Conservation (phyloP, 1,284 basidiomycete genomes). For the Austroboletus novae-zelandiae region DNA sequence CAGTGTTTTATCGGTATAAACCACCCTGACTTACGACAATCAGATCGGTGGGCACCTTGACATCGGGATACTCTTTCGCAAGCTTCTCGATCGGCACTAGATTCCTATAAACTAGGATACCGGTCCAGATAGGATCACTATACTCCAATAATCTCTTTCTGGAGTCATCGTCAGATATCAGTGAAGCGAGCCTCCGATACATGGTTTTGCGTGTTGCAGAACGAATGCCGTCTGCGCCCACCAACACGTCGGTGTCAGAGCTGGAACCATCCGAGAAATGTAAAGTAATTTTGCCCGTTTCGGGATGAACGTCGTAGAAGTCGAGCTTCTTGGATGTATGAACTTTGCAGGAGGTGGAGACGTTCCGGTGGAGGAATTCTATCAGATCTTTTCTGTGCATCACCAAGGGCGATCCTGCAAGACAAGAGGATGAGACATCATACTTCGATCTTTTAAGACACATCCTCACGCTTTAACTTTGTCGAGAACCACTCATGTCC, state of each 20-base stretch:
- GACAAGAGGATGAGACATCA: background rate
- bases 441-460: background rate
- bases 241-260: constrained; percentile 32
- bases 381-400: constrained; percentile 36
- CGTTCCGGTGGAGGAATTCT: constrained; percentile 26
- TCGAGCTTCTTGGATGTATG: constrained; percentile 32
- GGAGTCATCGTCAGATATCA: background rate
- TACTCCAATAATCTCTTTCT: constrained; percentile 11
- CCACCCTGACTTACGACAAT: constrained; percentile 33
- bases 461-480: constrained; percentile 11
- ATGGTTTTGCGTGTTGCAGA: constrained; percentile 21
- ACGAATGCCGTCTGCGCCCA: constrained; percentile 31
- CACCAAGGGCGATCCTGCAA: constrained; percentile 23
- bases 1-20: background rate
- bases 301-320: constrained; percentile 17
- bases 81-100: constrained; percentile 16
- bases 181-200: constrained; percentile 13
- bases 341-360: constrained; percentile 29
- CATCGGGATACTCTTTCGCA: constrained; percentile 30
- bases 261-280: constrained; percentile 35
- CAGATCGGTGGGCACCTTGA: constrained; percentile 33
- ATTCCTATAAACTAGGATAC: constrained; percentile 20
- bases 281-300: constrained; percentile 17
- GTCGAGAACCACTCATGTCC: constrained; percentile 23
- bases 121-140: constrained; percentile 22